Percentiles rank a stretch among this genome's conserved stretches.
Evolutionary conservation across 2,329 filamentous ascomycete species (phyloP).

Genomic region (Capronia americana): DNA sequence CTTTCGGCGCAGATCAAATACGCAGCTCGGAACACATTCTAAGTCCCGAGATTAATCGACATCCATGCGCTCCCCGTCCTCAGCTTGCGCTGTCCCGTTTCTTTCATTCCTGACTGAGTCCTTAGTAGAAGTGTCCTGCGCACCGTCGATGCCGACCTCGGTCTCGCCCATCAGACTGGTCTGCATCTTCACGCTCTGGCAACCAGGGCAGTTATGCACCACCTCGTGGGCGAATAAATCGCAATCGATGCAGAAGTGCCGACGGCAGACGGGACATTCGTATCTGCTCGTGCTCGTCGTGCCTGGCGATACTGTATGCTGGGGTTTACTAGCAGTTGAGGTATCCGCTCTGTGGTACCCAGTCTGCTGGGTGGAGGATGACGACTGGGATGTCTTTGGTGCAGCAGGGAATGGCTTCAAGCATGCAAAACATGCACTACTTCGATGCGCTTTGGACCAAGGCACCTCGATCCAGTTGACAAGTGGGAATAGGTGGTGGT

Average conservation of each 20-base stretch:
- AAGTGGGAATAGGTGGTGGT: constrained; percentile 90
- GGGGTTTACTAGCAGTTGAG: constrained; percentile 2
- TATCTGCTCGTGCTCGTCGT: constrained; percentile 63
- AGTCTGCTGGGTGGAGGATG: constrained; percentile 42
- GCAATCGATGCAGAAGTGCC: constrained; percentile 98
- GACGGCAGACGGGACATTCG: constrained; percentile 81
- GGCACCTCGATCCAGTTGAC: constrained; percentile 89
- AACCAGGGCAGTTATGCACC: constrained; percentile 94
- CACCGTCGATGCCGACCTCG: constrained; percentile 19
- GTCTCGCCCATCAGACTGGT: constrained; percentile 40
- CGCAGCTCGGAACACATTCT: background rate
- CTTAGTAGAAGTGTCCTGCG: background rate
- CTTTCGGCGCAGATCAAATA: background rate
- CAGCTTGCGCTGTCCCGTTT: constrained; percentile 12
- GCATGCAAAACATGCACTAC: constrained; percentile 78
- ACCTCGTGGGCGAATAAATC: constrained; percentile 95
- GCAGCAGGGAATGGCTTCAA: constrained; percentile 70
- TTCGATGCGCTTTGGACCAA: constrained; percentile 73
- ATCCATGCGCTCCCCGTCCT: constrained; percentile 19
- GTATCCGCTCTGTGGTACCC: background rate
- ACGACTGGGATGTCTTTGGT: constrained; percentile 46
- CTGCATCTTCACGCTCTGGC: constrained; percentile 58
- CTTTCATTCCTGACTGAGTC: background rate
- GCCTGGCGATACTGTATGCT: background rate
- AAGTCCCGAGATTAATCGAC: constrained; percentile 4